Evolutionary conservation across 805 yeast species (phyloP), one percentile per base, ranked within the genome.

Genomic region (Wickerhamomyces kurtzmanii): DNA sequence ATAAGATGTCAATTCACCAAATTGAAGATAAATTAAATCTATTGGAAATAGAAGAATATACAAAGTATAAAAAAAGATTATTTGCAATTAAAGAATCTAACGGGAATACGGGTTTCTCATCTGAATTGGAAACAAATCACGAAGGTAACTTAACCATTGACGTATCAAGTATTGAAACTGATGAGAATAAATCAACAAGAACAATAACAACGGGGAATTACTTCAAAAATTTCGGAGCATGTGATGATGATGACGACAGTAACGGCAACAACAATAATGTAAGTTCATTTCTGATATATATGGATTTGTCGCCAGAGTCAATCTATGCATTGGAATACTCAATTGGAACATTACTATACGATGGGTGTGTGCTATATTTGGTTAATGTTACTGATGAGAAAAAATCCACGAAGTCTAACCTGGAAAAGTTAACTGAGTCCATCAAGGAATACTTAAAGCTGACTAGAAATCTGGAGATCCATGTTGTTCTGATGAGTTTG

Each of bases 271-370:
- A 31, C 17, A 29, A 32, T 47, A 31, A 36, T 4, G 40, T 64
- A n/a, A 72, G 73, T 40, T 69, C 82, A 46, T 84, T 75, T 50
- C 54, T 86, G 26, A 66, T 85, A 13, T 84, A 91, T 44, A 70
- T 80, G 59, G 96, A 87, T 49, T 67, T 80, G 37, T 75, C 89
- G 4, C 80, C 84, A 1, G 96, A 85, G 47, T 77, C 94, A 3
- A 63, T 66, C 21, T 81, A 80, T 51, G 91, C 96, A 0, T 60
- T 87, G 14, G 91, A 84, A 43, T 86, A 95, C 81, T 71, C 86
- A 23, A 63, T 87, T 40, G 96, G 96, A 3, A 71, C 94, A 0
- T 78, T 85, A 1, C 62, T 86, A 26, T 79, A 76, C 14, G 86
- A 83, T 44, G 91, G 91, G 0, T 80, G 85, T 30, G 84, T 86